phyloP scores from a whole-genome alignment of 2,329 filamentous ascomycete genomes.

The Penicillium freii region DNA sequence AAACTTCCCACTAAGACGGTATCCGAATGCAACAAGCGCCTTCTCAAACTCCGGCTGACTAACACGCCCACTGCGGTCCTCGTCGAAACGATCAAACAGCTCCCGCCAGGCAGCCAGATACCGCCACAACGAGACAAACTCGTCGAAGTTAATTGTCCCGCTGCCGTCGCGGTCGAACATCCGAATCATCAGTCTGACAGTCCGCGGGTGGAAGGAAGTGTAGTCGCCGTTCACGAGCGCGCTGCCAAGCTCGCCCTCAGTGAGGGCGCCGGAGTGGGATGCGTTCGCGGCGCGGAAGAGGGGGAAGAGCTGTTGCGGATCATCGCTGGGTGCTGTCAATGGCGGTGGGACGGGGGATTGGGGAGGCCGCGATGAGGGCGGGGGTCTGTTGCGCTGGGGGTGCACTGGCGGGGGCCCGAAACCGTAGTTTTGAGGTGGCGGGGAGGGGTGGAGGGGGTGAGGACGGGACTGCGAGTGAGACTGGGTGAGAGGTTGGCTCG shows the following conservation, averaged over 20 bases:
- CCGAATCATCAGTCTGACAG: constrained; percentile 97
- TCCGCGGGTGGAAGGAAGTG: constrained; percentile 88
- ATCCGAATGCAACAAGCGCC: constrained; percentile 88
- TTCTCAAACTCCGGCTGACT: constrained; percentile 83
- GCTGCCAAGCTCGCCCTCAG: constrained; percentile 79
- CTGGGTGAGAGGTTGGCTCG: constrained; percentile 16
- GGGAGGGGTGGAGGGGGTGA: constrained; percentile 43
- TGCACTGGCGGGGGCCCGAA: constrained; percentile 51
- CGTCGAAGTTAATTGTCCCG: constrained; percentile 87
- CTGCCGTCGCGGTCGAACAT: constrained; percentile 96
- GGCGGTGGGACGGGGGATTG: constrained; percentile 60
- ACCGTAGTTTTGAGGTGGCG: constrained; percentile 49
- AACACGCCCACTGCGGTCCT: constrained; percentile 82
- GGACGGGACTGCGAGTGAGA: constrained; percentile 48
- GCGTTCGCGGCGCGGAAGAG: constrained; percentile 88
- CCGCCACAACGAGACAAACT: constrained; percentile 95
- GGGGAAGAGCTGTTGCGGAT: constrained; percentile 66
- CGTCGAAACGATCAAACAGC: constrained; percentile 93
- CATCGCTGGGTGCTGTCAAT: constrained; percentile 49
- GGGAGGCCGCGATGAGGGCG: constrained; percentile 62
- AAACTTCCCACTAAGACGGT: constrained; percentile 80
- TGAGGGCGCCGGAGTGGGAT: constrained; percentile 73
- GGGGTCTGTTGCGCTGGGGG: constrained; percentile 55
- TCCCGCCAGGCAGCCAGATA: constrained; percentile 92
- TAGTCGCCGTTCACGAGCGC: constrained; percentile 97